phyloP scores from a whole-genome alignment of 441 rosid genomes.

The Sinapis alba region DNA sequence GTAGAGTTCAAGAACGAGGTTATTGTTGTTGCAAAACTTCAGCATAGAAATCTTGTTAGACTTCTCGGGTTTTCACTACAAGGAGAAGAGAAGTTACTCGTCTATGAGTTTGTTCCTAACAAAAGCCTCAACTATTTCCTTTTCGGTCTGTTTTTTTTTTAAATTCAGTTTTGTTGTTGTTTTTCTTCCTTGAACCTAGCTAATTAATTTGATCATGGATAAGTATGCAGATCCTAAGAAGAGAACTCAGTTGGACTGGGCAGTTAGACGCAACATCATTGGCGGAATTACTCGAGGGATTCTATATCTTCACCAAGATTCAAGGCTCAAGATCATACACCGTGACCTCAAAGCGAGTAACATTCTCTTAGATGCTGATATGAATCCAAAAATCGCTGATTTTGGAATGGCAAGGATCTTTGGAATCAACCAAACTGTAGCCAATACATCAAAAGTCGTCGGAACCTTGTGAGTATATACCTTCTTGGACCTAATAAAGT shows the following conservation, averaged over 20 bases:
- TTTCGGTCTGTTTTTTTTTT: conserved; percentile 37
- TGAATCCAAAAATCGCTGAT: conserved; percentile 54
- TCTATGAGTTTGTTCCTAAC: conserved; percentile 52
- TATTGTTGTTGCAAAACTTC: conserved; percentile 51
- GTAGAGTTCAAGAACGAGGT: conserved; percentile 57
- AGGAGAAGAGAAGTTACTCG: conserved; percentile 47
- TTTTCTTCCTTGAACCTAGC: not conserved
- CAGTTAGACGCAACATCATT: conserved; percentile 46
- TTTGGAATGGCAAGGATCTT: conserved; percentile 47
- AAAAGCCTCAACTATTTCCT: conserved; percentile 51
- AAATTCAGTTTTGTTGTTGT: not conserved
- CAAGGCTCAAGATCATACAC: conserved; percentile 43
- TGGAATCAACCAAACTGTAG: conserved; percentile 33
- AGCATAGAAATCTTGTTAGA: conserved; percentile 54
- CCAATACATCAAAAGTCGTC: conserved; percentile 32
- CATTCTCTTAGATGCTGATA: conserved; percentile 43
- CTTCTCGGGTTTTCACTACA: conserved; percentile 50
- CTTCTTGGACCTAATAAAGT: not conserved
- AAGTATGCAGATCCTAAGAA: conserved; percentile 37
- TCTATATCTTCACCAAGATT: conserved; percentile 31
- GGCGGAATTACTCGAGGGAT: conserved; percentile 51
- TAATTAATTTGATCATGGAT: not conserved
- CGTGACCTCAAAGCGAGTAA: conserved; percentile 56
- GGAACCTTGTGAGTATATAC: conserved; percentile 39
- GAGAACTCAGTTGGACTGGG: conserved; percentile 46